phyloP scores from a whole-genome alignment of 768 basidiomycete genomes.

The Strobilomyces confusus region DNA sequence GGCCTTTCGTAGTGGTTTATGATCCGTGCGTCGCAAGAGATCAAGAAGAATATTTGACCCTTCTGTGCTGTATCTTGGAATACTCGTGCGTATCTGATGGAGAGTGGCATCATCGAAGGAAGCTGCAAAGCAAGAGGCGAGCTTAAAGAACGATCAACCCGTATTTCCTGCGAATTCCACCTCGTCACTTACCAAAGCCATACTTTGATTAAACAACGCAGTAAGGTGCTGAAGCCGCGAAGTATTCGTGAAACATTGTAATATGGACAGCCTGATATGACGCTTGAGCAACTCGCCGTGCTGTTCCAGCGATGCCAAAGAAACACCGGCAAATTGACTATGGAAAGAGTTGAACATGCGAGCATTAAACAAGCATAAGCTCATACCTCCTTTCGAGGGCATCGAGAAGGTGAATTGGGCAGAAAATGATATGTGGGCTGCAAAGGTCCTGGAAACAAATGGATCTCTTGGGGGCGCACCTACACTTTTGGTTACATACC shows the following conservation, averaged over 20 bases:
- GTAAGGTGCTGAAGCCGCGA: slow-evolving; percentile 43
- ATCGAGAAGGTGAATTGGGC: slow-evolving; percentile 38
- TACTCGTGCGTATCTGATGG: slow-evolving; percentile 9
- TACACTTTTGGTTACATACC: slow-evolving; percentile 7
- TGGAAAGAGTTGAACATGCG: slow-evolving; percentile 1
- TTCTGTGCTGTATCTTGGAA: slow-evolving; percentile 7
- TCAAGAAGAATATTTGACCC: slow-evolving; percentile 26
- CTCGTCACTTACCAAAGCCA: slow-evolving; percentile 38
- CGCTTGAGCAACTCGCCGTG: slow-evolving; percentile 39
- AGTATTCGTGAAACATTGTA: slow-evolving; percentile 37
- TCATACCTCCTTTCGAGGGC: slow-evolving; percentile 41
- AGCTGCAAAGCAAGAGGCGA: slow-evolving; percentile 42
- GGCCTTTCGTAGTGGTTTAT: slow-evolving; percentile 35
- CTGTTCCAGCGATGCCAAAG: slow-evolving; percentile 37
- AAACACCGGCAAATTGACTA: slow-evolving; percentile 41
- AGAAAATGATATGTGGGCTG: slow-evolving; percentile 43
- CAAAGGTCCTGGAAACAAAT: slow-evolving; percentile 16
- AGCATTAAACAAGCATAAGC: neutral
- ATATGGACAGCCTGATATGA: slow-evolving; percentile 34
- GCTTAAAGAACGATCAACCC: slow-evolving; percentile 20
- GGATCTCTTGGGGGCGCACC: neutral
- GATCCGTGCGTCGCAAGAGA: slow-evolving; percentile 32
- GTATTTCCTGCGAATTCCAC: neutral
- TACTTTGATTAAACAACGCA: slow-evolving; percentile 37
- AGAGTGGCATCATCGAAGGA: slow-evolving; percentile 33